phyloP scores from a whole-genome alignment of 2,329 filamentous ascomycete genomes.

The Neoarthrinium moseri region DNA sequence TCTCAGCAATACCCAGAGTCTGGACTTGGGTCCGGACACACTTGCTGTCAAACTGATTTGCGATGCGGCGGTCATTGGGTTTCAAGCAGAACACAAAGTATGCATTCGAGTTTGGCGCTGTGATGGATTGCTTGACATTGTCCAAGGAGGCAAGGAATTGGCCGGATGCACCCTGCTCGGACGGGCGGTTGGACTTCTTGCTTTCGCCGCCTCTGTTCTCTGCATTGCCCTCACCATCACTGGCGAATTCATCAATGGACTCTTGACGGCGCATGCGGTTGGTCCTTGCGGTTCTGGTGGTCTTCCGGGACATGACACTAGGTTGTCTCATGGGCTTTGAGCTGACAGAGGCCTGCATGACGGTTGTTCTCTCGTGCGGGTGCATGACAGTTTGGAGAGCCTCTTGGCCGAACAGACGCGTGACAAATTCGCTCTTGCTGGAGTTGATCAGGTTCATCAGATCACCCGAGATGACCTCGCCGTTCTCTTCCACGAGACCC shows the following conservation, averaged over 20 bases:
- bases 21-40: slow-evolving; percentile 94
- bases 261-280: slow-evolving; percentile 39
- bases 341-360: slow-evolving; percentile 94
- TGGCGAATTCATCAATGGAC: slow-evolving; percentile 47
- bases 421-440: slow-evolving; percentile 85
- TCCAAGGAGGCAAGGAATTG: slow-evolving; percentile 90
- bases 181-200: slow-evolving; percentile 41
- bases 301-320: slow-evolving; percentile 84
- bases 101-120: slow-evolving; percentile 78
- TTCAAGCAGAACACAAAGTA: slow-evolving; percentile 98
- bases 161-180: slow-evolving; percentile 83
- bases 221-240: slow-evolving; percentile 40
- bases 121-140: slow-evolving; percentile 85
- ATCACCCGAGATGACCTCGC: slow-evolving; percentile 92
- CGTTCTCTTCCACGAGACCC: slow-evolving; percentile 90
- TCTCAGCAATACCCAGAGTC: slow-evolving; percentile 94
- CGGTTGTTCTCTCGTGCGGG: slow-evolving; percentile 82
- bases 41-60: slow-evolving; percentile 98
- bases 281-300: slow-evolving; percentile 37
- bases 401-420: slow-evolving; percentile 92
- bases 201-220: slow-evolving; percentile 22
- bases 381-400: slow-evolving; percentile 91
- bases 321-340: slow-evolving; percentile 92
- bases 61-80: slow-evolving; percentile 93
- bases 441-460: slow-evolving; percentile 90